These are phyloP conservation scores for Centrapalus pauciflorus DNA, from an alignment of 129 eudicot genomes.

Conservation along the genomic window DNA sequence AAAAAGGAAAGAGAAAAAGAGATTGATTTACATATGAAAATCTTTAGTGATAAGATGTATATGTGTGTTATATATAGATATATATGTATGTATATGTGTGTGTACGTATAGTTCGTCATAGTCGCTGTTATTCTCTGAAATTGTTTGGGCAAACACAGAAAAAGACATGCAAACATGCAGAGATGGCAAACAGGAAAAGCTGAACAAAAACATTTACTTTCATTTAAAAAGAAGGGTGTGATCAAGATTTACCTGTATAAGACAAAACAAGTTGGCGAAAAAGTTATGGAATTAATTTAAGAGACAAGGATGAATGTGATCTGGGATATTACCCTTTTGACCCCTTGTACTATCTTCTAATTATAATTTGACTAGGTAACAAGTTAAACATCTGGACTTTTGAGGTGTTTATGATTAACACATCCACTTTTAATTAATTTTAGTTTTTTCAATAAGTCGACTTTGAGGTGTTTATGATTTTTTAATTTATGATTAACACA, in stretches of 20 bases:
- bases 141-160: conserved; percentile 33
- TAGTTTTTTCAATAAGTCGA: too few relatives aligned
- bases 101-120: conserved; percentile 30
- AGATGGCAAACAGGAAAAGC: conserved; percentile 42
- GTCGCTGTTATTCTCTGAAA: conserved; percentile 46
- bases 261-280: conserved; percentile 23
- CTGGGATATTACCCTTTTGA: conserved; percentile 18
- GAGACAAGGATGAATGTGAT: background rate
- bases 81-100: background rate
- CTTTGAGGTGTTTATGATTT: too few relatives aligned
- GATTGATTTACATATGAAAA: conserved; percentile 25
- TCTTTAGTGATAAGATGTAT: conserved; percentile 31
- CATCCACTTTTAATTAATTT: too few relatives aligned
- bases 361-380: background rate
- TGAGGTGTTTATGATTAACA: too few relatives aligned
- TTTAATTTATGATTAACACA: too few relatives aligned
- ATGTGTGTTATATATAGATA: background rate
- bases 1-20: conserved; percentile 29
- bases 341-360: conserved; percentile 21
- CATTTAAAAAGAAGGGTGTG: conserved; percentile 20
- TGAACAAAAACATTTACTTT: conserved; percentile 30
- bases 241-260: conserved; percentile 29
- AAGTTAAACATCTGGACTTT: too few relatives aligned
- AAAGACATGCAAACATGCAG: conserved; percentile 57
- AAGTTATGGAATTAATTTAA: background rate